Conservation (phyloP, 1,284 basidiomycete genomes). For the Erythrobasidium hasegawianum region DNA sequence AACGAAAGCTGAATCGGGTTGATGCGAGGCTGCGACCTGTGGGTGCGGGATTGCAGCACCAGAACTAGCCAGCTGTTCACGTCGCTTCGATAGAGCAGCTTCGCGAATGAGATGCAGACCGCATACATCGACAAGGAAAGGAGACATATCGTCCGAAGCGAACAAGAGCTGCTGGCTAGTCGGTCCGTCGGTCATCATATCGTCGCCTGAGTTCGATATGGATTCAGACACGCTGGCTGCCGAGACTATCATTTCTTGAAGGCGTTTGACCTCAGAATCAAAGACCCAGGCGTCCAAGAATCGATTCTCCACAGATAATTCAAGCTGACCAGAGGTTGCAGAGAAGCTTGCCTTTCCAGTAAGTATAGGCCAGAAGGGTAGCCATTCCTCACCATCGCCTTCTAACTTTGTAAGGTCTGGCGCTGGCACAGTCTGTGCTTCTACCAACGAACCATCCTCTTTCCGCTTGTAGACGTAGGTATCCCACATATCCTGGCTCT, state of each 20-base stretch:
- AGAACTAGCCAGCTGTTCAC: neutral
- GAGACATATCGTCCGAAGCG: neutral
- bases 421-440: neutral
- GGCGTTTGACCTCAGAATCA: neutral
- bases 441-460: constrained; percentile 24
- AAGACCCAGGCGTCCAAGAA: constrained; percentile 11
- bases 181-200: neutral
- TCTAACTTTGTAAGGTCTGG: constrained; percentile 14
- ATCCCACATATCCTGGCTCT: constrained; percentile 37
- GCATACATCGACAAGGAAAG: constrained; percentile 3
- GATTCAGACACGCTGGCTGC: neutral
- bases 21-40: neutral
- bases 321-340: neutral
- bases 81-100: neutral
- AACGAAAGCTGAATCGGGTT: constrained; percentile 56
- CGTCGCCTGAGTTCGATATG: neutral
- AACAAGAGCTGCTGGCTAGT: neutral
- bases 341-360: constrained; percentile 35
- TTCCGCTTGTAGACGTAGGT: constrained; percentile 40
- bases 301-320: constrained; percentile 3
- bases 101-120: constrained; percentile 14
- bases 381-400: constrained; percentile 15
- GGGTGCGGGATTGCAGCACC: constrained; percentile 28
- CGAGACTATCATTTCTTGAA: constrained; percentile 1
- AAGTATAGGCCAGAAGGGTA: constrained; percentile 32